Evolutionary conservation across 495 filamentous ascomycete species (phyloP).

Genomic region (Letharia lupina): DNA sequence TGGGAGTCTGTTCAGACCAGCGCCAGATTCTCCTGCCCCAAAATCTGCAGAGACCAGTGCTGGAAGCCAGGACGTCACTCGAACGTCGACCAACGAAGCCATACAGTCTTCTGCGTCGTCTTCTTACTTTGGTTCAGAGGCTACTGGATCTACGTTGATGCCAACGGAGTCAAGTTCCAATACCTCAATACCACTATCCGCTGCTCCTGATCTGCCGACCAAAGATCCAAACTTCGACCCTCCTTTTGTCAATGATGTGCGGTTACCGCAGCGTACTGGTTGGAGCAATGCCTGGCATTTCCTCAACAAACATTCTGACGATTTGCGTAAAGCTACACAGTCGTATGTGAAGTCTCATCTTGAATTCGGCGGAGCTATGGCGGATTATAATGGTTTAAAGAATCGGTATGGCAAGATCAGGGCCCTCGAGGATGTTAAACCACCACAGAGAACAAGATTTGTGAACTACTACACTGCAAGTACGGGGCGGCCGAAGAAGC

Average conservation of each 20-base stretch:
- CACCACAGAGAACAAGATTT: slow-evolving; percentile 53
- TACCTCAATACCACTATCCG: not conserved
- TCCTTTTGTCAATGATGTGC: slow-evolving; percentile 62
- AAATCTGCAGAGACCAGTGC: not conserved
- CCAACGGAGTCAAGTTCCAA: slow-evolving; percentile 5
- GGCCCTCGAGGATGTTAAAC: slow-evolving; percentile 58
- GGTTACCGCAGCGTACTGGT: slow-evolving; percentile 53
- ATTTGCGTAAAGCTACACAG: slow-evolving; percentile 58
- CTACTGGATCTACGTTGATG: not conserved
- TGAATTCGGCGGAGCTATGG: slow-evolving; percentile 73
- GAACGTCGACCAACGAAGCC: not conserved
- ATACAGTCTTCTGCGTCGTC: not conserved
- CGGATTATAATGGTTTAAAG: slow-evolving; percentile 63
- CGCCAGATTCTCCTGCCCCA: slow-evolving; percentile 33
- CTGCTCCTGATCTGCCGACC: slow-evolving; percentile 12
- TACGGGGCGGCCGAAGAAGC: slow-evolving; percentile 54
- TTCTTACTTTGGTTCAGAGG: slow-evolving; percentile 10
- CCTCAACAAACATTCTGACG: slow-evolving; percentile 66
- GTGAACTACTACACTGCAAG: slow-evolving; percentile 88
- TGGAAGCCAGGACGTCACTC: not conserved
- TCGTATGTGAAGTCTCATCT: slow-evolving; percentile 70
- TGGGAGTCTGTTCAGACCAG: slow-evolving; percentile 61
- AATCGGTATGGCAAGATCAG: slow-evolving; percentile 59
- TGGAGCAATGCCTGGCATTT: slow-evolving; percentile 66
- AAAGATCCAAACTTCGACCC: slow-evolving; percentile 64